Base-by-base conservation (phyloP, 306 rosid genomes). In the Vigna nakashimae region DNA sequence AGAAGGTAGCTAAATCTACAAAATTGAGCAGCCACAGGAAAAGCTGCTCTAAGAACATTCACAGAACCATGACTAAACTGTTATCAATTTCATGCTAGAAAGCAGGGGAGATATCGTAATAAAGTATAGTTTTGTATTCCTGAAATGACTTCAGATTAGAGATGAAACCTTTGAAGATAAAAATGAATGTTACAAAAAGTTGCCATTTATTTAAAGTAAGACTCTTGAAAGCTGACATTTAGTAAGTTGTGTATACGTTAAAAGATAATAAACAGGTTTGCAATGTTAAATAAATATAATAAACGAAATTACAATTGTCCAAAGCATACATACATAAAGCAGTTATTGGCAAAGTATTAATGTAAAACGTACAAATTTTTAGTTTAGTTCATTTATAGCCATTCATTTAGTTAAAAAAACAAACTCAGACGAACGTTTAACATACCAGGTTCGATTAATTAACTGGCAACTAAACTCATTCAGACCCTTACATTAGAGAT, bases 401-500 rank as follows among this genome's bases (percentile, higher is more conserved):
- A 10, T 10, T 10, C 48, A 11, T 43, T 43, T 43, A 10, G 48
- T 43, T 43, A 6, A 52, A n/a, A 4, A 52, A n/a, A 55, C 0
- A 1, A 55, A 20, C 13, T 20, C 24, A 7, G 20, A 55, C 0
- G 6, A 16, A 15, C 22, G 16, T 1, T 49, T 55, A 43, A 43
- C 48, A 43, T 43, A 55, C 28, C 59, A 7, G 22, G 59, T 18
- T 55, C 15, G 1, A 55, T 18, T 58, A 12, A 26, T 26, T 58
- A 9, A 13, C 65, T 26, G 65, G 13, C 28, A 26, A 58, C 17
- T 57, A 57, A 58, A 58, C 65, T 63, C 46, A 63, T 63, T 34
- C 10, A 63, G 4, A 7, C 14, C 24, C 46, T 15, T 15, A 16
- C 46, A 32, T 15, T 18, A 16, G 24, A 77, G 40, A 66, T 16